Evolutionary conservation across 257 asterid genomes (phyloP).

Genomic region (Solanum rostratum): DNA sequence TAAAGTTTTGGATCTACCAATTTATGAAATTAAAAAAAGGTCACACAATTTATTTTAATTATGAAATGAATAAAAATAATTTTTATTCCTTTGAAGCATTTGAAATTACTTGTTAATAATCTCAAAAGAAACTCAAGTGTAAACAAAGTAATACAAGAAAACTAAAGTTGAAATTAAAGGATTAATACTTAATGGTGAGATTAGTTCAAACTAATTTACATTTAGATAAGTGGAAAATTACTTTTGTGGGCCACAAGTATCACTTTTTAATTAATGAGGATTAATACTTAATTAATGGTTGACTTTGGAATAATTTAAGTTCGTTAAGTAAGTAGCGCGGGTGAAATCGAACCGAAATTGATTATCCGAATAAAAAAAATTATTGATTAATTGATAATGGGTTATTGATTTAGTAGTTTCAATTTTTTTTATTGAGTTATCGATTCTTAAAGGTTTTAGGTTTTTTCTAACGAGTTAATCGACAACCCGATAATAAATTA

Average conservation of each 20-base stretch:
- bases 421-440: no score
- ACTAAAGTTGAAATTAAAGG: background rate
- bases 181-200: background rate
- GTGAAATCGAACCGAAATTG: no score
- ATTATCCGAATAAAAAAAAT: no score
- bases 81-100: background rate
- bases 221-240: background rate
- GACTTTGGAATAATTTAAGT: background rate
- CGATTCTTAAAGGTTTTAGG: no score
- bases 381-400: no score
- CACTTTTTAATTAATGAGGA: background rate
- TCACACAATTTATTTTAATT: background rate
- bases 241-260: background rate
- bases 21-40: no score
- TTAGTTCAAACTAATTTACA: background rate
- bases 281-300: background rate
- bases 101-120: background rate
- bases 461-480: no score
- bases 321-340: background rate
- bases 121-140: background rate
- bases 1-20: background rate
- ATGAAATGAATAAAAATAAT: background rate
- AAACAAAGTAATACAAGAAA: background rate
- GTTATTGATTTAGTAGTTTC: no score
- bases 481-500: no score